Conservation (phyloP, 208 protist genomes). For the Acanthamoeba polyphaga region DNA sequence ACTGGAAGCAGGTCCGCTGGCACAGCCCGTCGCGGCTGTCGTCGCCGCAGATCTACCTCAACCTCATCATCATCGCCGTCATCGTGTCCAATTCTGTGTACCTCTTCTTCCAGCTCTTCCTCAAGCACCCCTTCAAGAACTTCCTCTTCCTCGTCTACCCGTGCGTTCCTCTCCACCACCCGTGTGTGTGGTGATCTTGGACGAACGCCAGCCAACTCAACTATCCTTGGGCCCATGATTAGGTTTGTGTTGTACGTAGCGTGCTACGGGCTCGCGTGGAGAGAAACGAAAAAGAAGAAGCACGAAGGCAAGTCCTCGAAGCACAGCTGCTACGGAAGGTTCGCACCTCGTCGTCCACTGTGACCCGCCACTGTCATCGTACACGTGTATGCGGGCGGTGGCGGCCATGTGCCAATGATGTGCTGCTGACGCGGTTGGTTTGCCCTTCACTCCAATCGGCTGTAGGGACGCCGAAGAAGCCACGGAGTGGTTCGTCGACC, state of each 20-base stretch:
- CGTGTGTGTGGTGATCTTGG: background rate
- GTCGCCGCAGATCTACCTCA: conserved; percentile 62
- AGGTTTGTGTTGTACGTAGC: conserved; percentile 39
- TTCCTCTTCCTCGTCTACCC: conserved; percentile 67
- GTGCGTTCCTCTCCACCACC: background rate
- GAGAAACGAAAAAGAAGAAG: conserved; percentile 34
- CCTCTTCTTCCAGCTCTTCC: conserved; percentile 70
- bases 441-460: too few relatives aligned
- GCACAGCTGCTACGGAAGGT: conserved; percentile 20
- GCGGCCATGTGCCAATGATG: too few relatives aligned
- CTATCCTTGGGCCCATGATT: background rate
- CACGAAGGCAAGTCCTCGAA: conserved; percentile 14
- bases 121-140: conserved; percentile 74
- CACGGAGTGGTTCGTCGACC: conserved; percentile 71
- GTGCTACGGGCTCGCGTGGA: conserved; percentile 36
- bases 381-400: too few relatives aligned
- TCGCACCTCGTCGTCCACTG: background rate
- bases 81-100: conserved; percentile 66
- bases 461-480: background rate
- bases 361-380: too few relatives aligned
- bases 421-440: background rate
- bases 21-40: conserved; percentile 51
- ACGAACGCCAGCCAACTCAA: background rate
- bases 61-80: conserved; percentile 70
- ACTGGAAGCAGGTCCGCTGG: conserved; percentile 70